phyloP scores from a whole-genome alignment of 1,284 basidiomycete genomes.

The Ustilago nuda region DNA sequence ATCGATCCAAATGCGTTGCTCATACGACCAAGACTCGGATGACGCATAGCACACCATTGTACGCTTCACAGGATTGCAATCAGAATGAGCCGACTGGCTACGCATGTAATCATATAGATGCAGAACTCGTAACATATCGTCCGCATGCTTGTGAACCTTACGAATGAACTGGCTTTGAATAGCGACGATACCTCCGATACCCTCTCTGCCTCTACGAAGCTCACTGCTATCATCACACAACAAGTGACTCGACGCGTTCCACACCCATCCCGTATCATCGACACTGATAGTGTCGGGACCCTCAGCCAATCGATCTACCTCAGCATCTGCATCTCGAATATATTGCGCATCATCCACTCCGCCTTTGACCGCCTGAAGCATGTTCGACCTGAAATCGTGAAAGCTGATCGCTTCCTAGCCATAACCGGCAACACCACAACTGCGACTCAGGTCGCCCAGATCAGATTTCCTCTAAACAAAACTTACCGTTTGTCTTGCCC shows the following conservation, averaged over 20 bases:
- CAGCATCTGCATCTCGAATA: too few relatives aligned
- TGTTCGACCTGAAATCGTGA: constrained; percentile 12
- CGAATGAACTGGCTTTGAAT: constrained; percentile 15
- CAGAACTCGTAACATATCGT: constrained; percentile 4
- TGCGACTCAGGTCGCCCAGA: neutral
- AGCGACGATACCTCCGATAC: neutral
- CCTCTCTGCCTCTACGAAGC: too few relatives aligned
- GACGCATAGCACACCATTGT: neutral
- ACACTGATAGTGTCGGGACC: too few relatives aligned
- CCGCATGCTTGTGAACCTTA: neutral
- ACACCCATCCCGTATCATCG: too few relatives aligned
- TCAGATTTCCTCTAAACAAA: neutral
- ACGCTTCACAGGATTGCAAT: neutral
- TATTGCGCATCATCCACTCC: too few relatives aligned
- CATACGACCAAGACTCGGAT: constrained; percentile 28
- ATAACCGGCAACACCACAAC: neutral
- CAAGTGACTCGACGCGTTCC: neutral
- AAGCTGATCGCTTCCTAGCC: constrained; percentile 4
- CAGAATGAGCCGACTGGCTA: neutral
- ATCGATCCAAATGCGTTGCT: constrained; percentile 28
- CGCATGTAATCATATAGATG: constrained; percentile 10
- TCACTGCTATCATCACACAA: neutral
- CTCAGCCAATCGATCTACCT: too few relatives aligned
- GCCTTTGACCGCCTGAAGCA: neutral
- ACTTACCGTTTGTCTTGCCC: neutral